Base-by-base conservation (phyloP, 768 basidiomycete species). In the Boletus reticuloceps region DNA sequence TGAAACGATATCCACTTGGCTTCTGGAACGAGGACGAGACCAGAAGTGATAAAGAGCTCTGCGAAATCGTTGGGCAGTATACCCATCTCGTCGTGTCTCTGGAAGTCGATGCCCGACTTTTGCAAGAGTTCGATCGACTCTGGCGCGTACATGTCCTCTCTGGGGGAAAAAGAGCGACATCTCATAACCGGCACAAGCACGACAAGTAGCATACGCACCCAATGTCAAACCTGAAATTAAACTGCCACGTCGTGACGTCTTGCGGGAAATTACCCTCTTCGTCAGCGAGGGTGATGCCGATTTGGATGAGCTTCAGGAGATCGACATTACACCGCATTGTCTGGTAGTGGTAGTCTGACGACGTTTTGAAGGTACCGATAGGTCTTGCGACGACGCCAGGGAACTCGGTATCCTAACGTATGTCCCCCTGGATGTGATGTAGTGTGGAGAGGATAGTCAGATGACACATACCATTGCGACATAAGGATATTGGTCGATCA, bases 321-420 rank as follows among this genome's bases (percentile, higher is more conserved):
- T 99, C 97, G 65, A 98, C 97, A 73, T 99, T 99, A 77, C 95
- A 97, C 57, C 97, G 88, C 90, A 99, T 96, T 3, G 97, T 99
- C 73, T 99, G 97, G 73, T 98, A 99, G 74, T 98, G 96, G 68
- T 98, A 98, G 74, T 99, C 97, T 20, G 94, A 94, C 12, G 94
- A 93, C 0, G 94, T 95, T 72, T 93, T 94, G 80, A 98, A 98
- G 34, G 86, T 79, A 6, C 97, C 97, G 65, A 99, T 96, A 3
- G 97, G 97, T 19, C 97, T 84, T 4, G 96, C 97, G 52, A 99
- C 97, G 41, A 98, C 94, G 10, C 97, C 97, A 34, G 97, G 97
- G 72, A 98, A 98, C 70, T 99, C 97, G 50, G 97, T 98, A 72
- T 99, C 96, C 96, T 98, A 71, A 44, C 34, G 51, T 17, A 34